phyloP scores from a whole-genome alignment of 192 early-diverging fungal genomes.

The Podila epicladia region DNA sequence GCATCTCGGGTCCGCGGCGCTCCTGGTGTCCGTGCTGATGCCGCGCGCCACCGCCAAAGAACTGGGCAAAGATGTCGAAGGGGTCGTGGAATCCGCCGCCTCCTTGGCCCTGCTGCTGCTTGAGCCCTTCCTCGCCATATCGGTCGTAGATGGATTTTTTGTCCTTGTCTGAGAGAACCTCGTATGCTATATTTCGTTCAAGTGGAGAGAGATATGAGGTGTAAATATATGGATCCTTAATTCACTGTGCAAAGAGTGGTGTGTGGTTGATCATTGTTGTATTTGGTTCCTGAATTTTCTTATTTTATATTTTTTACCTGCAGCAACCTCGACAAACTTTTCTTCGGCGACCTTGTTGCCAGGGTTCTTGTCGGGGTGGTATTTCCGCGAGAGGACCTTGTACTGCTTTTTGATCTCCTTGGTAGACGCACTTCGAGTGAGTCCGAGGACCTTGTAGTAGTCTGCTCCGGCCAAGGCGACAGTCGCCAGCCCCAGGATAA shows the following conservation, averaged over 20 bases:
- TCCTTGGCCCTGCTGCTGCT: slow-evolving; percentile 66
- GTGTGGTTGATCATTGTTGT: background rate
- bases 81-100: slow-evolving; percentile 90
- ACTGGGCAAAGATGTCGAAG: slow-evolving; percentile 98
- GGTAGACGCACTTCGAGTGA: slow-evolving; percentile 80
- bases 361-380: slow-evolving; percentile 90
- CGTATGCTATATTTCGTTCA: slow-evolving; percentile 77
- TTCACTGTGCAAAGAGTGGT: background rate
- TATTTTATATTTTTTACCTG: slow-evolving; percentile 59
- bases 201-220: background rate
- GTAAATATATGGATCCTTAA: background rate
- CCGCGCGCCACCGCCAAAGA: slow-evolving; percentile 69
- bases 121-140: slow-evolving; percentile 97
- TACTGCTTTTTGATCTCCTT: slow-evolving; percentile 96
- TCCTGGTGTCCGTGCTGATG: slow-evolving; percentile 64
- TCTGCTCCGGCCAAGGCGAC: slow-evolving; percentile 58
- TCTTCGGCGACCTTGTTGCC: slow-evolving; percentile 84
- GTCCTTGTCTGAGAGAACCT: slow-evolving; percentile 92
- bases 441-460: slow-evolving; percentile 90
- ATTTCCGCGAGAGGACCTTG: slow-evolving; percentile 88
- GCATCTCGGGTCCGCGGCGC: slow-evolving; percentile 83
- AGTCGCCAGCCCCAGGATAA: slow-evolving; percentile 21
- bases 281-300: background rate
- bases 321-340: slow-evolving; percentile 89
- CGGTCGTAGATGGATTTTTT: slow-evolving; percentile 91